These are phyloP conservation scores for Alloascoidea africana DNA, from an alignment of 805 yeast genomes.

Conservation along the genomic window DNA sequence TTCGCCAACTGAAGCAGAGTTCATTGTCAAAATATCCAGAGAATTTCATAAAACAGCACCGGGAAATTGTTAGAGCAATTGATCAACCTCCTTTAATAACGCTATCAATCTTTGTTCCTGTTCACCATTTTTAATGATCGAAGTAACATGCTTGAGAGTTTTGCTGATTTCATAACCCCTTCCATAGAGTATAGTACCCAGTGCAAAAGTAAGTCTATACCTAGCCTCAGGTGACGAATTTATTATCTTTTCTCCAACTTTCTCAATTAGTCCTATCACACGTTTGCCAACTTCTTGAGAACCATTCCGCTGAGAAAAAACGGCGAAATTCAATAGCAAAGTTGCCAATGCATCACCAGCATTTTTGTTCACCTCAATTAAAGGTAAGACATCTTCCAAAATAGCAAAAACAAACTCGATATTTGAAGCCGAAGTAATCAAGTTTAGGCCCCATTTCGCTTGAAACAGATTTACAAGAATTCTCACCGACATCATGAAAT, in stretches of 20 bases:
- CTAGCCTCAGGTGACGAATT: not conserved
- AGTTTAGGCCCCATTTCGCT: slow-evolving; percentile 6
- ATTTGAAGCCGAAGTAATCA: not conserved
- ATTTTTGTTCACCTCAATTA: not conserved
- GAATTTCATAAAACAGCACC: no score
- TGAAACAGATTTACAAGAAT: slow-evolving; percentile 10
- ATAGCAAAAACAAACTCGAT: not conserved
- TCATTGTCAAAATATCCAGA: no score
- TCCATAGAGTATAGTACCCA: not conserved
- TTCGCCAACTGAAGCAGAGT: no score
- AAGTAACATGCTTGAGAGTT: not conserved
- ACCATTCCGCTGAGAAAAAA: not conserved
- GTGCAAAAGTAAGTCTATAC: not conserved
- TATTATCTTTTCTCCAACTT: not conserved
- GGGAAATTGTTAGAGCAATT: no score
- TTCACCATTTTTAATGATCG: not conserved
- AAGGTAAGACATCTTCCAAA: not conserved
- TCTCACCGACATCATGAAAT: slow-evolving; percentile 7
- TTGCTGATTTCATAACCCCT: not conserved
- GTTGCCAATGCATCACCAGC: not conserved
- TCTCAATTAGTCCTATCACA: not conserved
- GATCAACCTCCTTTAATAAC: not conserved
- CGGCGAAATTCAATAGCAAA: not conserved
- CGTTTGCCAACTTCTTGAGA: not conserved
- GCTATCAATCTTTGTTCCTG: not conserved